Base-by-base conservation (phyloP, 257 asterid species). In the Avicennia marina region DNA sequence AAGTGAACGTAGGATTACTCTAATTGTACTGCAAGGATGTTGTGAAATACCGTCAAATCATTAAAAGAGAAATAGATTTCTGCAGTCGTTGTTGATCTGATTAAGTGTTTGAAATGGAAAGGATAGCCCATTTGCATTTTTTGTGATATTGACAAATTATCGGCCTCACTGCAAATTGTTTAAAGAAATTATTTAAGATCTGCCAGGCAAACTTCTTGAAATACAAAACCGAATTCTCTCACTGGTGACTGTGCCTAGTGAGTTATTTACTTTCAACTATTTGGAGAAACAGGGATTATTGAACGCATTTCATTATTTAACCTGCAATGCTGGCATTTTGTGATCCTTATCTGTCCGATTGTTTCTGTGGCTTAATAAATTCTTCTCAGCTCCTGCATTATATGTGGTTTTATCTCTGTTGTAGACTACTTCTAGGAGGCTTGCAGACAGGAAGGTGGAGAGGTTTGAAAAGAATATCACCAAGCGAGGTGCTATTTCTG, bases 371-470 rank as follows among this genome's bases (percentile, higher is more conserved):
- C 29, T 40, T 41, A 32, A 26, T 11, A 19, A 4, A 8, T 27
- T 42, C 12, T 19, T 27, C 11, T 33, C 27, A 43, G 32, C 26
- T 45, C 7, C 1, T 4, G 1, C 11, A 21, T 55, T 17, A 11
- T 54, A 9, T 45, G 15, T 44, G 4, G 9, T n/a, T 7, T 17
- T 43, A 11, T 36, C 11, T 17, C 7, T 0, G 40, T 1, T 56
- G 16, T 81, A 91, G 98, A 91, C 97, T 53, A 89, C 95, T 34
- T 83, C 98, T 53, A 83, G 80, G 84, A 90, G 95, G 75, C 81
- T 91, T 55, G 88, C 95, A 44, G 88, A 69, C 64, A 85, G 94
- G 83, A 91, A 91, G 81, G 66, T 86, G 5, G 90, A 78, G 87
- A 91, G 34, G 76, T 91, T 91, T 58, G 90, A 91, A 77, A 91